These are phyloP conservation scores for Penicillium antarcticum DNA, from an alignment of 495 filamentous ascomycete genomes.

Conservation along the genomic window DNA sequence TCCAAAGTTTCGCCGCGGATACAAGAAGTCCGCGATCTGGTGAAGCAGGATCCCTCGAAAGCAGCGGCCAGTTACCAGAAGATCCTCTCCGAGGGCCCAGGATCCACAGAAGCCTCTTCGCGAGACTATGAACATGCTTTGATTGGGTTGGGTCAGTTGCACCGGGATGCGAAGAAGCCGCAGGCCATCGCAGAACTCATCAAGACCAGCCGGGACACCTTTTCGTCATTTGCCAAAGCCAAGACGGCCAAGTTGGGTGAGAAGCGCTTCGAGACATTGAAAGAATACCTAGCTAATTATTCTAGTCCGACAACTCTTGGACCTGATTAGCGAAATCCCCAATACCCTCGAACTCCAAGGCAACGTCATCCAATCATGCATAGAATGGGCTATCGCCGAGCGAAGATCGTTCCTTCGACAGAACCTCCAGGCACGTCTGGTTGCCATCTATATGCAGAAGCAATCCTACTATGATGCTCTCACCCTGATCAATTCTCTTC, in stretches of 20 bases:
- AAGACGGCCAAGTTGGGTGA: conserved; percentile 98
- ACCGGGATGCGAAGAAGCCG: conserved; percentile 84
- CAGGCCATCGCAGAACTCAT: conserved; percentile 89
- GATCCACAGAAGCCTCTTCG: conserved; percentile 77
- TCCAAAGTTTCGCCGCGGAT: conserved; percentile 56
- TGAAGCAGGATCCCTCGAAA: conserved; percentile 71
- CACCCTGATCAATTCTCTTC: conserved; percentile 90
- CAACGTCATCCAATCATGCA: conserved; percentile 91
- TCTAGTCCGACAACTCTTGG: conserved; percentile 91
- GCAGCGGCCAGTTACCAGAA: conserved; percentile 83
- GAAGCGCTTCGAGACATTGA: conserved; percentile 10
- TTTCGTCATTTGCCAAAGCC: conserved; percentile 95
- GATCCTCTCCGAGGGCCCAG: conserved; percentile 79
- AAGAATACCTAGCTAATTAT: neutral
- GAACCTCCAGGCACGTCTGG: conserved; percentile 94
- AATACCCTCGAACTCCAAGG: conserved; percentile 91
- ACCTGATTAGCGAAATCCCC: conserved; percentile 89
- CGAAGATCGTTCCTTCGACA: conserved; percentile 92
- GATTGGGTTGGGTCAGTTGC: conserved; percentile 83
- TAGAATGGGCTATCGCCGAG: conserved; percentile 97
- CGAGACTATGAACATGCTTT: conserved; percentile 74
- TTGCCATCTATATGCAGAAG: conserved; percentile 91
- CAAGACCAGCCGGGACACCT: conserved; percentile 79
- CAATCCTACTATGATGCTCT: conserved; percentile 95
- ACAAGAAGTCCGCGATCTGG: conserved; percentile 81